Base-by-base conservation (phyloP, 2,329 filamentous ascomycete species). In the Aspergillus thermomutatus region DNA sequence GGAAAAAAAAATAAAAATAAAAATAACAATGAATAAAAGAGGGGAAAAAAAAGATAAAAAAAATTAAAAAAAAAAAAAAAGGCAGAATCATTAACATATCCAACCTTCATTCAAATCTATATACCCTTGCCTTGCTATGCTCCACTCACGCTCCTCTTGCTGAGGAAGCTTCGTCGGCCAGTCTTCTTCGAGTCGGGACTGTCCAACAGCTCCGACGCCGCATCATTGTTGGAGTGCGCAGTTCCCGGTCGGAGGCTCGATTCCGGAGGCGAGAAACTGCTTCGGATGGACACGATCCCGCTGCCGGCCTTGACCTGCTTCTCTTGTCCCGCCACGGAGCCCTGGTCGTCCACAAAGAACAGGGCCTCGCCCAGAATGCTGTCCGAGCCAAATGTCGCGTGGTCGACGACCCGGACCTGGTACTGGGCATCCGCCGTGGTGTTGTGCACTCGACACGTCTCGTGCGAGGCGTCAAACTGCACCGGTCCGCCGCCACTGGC, bases 311-410 rank as follows among this genome's bases (percentile, higher is more conserved):
- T 83, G 52, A 99, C 76, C 43, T 85, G 80, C 79, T 93, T 94
- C 64, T 93, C 88, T 31, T 82, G 79, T 10, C 84, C 84, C 1
- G 80, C 78, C 2, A 85, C 83, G 1, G 81, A 83, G 8, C 82
- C 80, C 62, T 85, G 82, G 70, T 99, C 93, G 62, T 93, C 91
- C n/a, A 99, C 85, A 70, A 95, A 92, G 77, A 96, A 96, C n/a
- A 89, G 72, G 4, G 85, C 85, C 69, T 97, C 92, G 53, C 94
- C 94, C 0, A 99, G 82, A 57, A 88, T 84, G 55, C 92, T 88
- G 70, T 95, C 91, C 56, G 86, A 88, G 52, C 90, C 89, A 69
- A 97, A 93, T 0, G 87, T 90, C 67, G 89, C 85, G 69, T 96
- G 91, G 66, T 92, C 89, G 71, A 92, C 92, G 60, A 92, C 92